Evolutionary conservation across 2,329 filamentous ascomycete genomes (phyloP), one percentile per base, ranked within the genome.

Genomic region (Arthroderma sp.): DNA sequence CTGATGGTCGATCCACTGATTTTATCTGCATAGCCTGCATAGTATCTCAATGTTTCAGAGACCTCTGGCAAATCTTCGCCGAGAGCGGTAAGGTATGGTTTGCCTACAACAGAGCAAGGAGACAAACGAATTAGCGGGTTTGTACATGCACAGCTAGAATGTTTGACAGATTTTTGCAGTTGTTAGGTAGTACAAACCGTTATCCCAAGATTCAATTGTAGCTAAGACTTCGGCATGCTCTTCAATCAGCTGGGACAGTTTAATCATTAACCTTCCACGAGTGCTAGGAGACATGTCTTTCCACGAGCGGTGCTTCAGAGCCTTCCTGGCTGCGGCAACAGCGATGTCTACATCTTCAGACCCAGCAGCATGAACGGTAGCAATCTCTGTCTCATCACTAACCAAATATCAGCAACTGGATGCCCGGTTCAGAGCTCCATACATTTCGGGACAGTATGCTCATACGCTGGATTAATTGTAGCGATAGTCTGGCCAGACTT

Each of bases 21-120:
- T 79, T 94, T 94, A 73, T 94, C 87, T 57, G 86, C 84, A 80
- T 83, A 94, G 50, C 87, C 87, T 59, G 76, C 86, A 58, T 88
- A 91, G 71, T 89, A 95, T 66, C 87, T 79, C 58, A 95, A 66
- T 68, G 76, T 82, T 59, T 73, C 80, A 52, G 77, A 71, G 47
- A 80, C 80, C 54, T 77, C 74, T 44, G 64, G 69, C 36, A 94
- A 73, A 60, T 94, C 86, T 52, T 78, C 82, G 60, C 78, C 82
- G 48, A 66, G 47, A 10, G 66, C 61, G 36, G 65, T 60, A 11
- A 55, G 53, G 49, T 66, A 67, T n/a, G 66, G 64, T 53, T 68
- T 68, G 49, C 66, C 66, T 60, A 33, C 2, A 38, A 15, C 34
- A 36, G 37, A 9, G 11, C 36, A 10, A 27, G 10, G 28, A 6